These are phyloP conservation scores for Fusarium haematococcum DNA, from an alignment of 2,329 filamentous ascomycete species.

Conservation along the genomic window DNA sequence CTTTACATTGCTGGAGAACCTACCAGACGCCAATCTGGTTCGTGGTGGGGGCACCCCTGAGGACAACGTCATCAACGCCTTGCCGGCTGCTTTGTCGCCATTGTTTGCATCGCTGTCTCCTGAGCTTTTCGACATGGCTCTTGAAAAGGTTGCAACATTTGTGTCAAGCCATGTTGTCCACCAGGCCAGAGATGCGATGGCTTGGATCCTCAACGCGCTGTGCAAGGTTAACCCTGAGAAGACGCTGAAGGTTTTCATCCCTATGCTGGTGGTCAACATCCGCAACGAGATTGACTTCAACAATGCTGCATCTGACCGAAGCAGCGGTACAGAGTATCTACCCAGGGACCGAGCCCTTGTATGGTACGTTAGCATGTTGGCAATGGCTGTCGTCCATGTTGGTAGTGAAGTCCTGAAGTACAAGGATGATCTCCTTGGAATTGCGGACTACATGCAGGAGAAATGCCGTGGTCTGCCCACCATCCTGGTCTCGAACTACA, in stretches of 20 bases:
- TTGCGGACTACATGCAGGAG: slow-evolving; percentile 96
- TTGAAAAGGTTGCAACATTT: slow-evolving; percentile 93
- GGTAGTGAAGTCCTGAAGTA: slow-evolving; percentile 90
- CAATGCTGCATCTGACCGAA: slow-evolving; percentile 92
- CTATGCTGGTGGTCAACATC: slow-evolving; percentile 90
- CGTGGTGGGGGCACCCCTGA: slow-evolving; percentile 87
- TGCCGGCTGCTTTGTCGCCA: slow-evolving; percentile 91
- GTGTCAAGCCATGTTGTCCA: slow-evolving; percentile 95
- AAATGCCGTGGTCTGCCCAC: slow-evolving; percentile 94
- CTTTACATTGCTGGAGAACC: slow-evolving; percentile 93
- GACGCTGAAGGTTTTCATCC: slow-evolving; percentile 89
- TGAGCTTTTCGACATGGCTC: slow-evolving; percentile 89
- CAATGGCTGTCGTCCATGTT: slow-evolving; percentile 98
- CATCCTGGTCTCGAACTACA: slow-evolving; percentile 96
- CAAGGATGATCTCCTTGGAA: slow-evolving; percentile 88
- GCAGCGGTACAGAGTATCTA: slow-evolving; percentile 91
- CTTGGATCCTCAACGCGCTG: slow-evolving; percentile 95
- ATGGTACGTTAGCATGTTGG: slow-evolving; percentile 97
- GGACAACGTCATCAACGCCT: slow-evolving; percentile 95
- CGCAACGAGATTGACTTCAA: slow-evolving; percentile 98
- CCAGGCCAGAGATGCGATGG: slow-evolving; percentile 96
- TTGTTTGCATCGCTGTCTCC: slow-evolving; percentile 91
- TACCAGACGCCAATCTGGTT: slow-evolving; percentile 89
- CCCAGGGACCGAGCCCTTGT: slow-evolving; percentile 92
- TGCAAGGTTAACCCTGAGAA: slow-evolving; percentile 97